phyloP scores from a whole-genome alignment of 2,329 filamentous ascomycete genomes.

The Calonectria fujianensis region DNA sequence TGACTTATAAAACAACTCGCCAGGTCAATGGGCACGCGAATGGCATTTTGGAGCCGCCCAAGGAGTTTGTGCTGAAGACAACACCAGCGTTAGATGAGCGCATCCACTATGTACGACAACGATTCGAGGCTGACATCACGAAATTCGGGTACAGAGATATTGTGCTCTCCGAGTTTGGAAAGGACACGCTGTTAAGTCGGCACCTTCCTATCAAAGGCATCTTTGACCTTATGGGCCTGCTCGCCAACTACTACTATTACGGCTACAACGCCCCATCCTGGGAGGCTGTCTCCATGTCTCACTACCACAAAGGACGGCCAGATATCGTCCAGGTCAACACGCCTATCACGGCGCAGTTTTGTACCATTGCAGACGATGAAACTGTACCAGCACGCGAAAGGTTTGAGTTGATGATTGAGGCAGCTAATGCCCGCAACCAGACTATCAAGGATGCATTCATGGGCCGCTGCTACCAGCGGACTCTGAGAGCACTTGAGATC shows the following conservation, averaged over 20 bases:
- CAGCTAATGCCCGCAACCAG: constrained; percentile 38
- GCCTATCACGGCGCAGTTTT: constrained; percentile 31
- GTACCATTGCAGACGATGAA: constrained; percentile 40
- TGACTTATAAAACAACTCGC: constrained; percentile 27
- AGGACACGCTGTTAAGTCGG: constrained; percentile 36
- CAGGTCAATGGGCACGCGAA: constrained; percentile 37
- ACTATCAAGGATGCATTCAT: constrained; percentile 42
- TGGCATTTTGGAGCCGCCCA: constrained; percentile 18
- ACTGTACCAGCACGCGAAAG: constrained; percentile 11
- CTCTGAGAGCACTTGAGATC: constrained; percentile 39
- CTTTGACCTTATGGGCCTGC: constrained; percentile 40
- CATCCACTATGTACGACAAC: constrained; percentile 34
- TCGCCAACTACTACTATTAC: constrained; percentile 42
- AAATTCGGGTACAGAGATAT: constrained; percentile 42
- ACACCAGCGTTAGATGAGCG: constrained; percentile 37
- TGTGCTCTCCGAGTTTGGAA: constrained; percentile 38
- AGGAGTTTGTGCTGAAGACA: constrained; percentile 39
- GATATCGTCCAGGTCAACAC: constrained; percentile 45
- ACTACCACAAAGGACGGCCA: constrained; percentile 45
- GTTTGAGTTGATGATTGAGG: constrained; percentile 38
- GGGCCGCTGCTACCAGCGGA: constrained; percentile 41
- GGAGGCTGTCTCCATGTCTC: constrained; percentile 44
- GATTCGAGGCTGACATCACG: constrained; percentile 34
- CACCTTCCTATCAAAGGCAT: constrained; percentile 44
- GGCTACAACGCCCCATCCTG: constrained; percentile 42